phyloP scores from a whole-genome alignment of 1,284 basidiomycete species.

The Pulchroboletus neoregius region DNA sequence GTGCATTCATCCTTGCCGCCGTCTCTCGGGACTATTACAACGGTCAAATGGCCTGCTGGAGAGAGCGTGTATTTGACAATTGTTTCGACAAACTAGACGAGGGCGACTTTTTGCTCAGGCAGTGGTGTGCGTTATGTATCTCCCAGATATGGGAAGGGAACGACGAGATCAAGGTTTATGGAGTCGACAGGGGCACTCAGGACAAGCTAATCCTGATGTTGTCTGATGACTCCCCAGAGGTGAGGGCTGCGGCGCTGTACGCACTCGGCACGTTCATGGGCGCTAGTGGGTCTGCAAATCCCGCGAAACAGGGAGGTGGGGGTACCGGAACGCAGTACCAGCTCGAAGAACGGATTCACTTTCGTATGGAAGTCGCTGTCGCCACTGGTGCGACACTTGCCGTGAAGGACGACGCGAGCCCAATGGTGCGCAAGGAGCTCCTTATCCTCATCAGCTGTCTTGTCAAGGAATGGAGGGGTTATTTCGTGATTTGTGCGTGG shows the following conservation, averaged over 20 bases:
- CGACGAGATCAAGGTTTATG: slow-evolving; percentile 87
- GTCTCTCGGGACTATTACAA: slow-evolving; percentile 85
- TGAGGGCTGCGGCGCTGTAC: slow-evolving; percentile 87
- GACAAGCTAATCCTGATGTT: slow-evolving; percentile 83
- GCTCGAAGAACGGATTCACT: slow-evolving; percentile 75
- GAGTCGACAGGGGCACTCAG: slow-evolving; percentile 79
- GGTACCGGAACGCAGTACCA: slow-evolving; percentile 85
- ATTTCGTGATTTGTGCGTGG: slow-evolving; percentile 96
- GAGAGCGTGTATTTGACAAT: slow-evolving; percentile 84
- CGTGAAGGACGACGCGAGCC: slow-evolving; percentile 91
- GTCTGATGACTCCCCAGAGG: slow-evolving; percentile 89
- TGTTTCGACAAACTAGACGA: slow-evolving; percentile 86
- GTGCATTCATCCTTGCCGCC: slow-evolving; percentile 93
- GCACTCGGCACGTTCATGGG: slow-evolving; percentile 94
- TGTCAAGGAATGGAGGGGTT: slow-evolving; percentile 94
- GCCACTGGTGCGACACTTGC: slow-evolving; percentile 74
- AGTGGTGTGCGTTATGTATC: slow-evolving; percentile 94
- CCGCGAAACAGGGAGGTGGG: slow-evolving; percentile 70
- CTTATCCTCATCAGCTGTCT: slow-evolving; percentile 89
- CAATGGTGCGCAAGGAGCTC: slow-evolving; percentile 94
- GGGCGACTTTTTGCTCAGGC: slow-evolving; percentile 87
- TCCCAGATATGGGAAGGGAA: slow-evolving; percentile 94
- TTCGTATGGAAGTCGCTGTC: slow-evolving; percentile 75
- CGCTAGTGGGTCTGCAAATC: slow-evolving; percentile 72
- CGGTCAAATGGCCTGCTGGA: slow-evolving; percentile 85